phyloP scores from a whole-genome alignment of 805 yeast genomes.

The Myxozyma sirexii region DNA sequence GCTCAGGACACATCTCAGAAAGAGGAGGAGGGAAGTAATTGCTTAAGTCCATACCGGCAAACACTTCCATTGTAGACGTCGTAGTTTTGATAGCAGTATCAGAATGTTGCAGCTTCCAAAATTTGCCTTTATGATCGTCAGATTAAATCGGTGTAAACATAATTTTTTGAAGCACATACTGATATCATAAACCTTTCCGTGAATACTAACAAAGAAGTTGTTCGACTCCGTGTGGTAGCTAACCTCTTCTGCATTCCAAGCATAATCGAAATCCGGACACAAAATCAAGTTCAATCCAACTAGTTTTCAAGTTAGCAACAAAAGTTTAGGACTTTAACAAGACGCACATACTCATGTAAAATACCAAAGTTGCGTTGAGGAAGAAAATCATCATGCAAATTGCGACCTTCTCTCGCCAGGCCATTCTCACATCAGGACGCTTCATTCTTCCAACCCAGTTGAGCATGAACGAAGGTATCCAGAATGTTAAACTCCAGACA shows the following conservation, averaged over 20 bases:
- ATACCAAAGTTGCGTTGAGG: slow-evolving; percentile 46
- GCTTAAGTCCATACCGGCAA: slow-evolving; percentile 47
- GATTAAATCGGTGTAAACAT: too few relatives aligned
- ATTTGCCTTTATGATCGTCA: slow-evolving; percentile 30
- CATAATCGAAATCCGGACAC: slow-evolving; percentile 48
- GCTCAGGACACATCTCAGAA: slow-evolving; percentile 45
- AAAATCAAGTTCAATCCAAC: slow-evolving; percentile 44
- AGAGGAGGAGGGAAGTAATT: slow-evolving; percentile 49
- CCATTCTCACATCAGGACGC: slow-evolving; percentile 47
- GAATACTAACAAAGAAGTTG: slow-evolving; percentile 46
- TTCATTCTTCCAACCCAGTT: slow-evolving; percentile 45
- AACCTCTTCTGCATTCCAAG: slow-evolving; percentile 46
- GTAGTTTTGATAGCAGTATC: slow-evolving; percentile 45
- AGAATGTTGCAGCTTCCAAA: slow-evolving; percentile 47
- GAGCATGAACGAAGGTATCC: slow-evolving; percentile 47
- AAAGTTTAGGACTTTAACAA: not conserved
- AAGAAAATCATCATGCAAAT: slow-evolving; percentile 44
- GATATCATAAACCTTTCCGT: slow-evolving; percentile 48
- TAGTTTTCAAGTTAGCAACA: not conserved
- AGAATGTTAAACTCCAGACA: slow-evolving; percentile 48
- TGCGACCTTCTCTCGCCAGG: slow-evolving; percentile 49
- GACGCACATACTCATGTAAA: slow-evolving; percentile 43
- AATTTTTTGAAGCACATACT: slow-evolving; percentile 33
- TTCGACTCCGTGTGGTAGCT: slow-evolving; percentile 43
- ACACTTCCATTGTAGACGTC: slow-evolving; percentile 41